phyloP scores from a whole-genome alignment of 768 basidiomycete species.

The Trametes meyenii region DNA sequence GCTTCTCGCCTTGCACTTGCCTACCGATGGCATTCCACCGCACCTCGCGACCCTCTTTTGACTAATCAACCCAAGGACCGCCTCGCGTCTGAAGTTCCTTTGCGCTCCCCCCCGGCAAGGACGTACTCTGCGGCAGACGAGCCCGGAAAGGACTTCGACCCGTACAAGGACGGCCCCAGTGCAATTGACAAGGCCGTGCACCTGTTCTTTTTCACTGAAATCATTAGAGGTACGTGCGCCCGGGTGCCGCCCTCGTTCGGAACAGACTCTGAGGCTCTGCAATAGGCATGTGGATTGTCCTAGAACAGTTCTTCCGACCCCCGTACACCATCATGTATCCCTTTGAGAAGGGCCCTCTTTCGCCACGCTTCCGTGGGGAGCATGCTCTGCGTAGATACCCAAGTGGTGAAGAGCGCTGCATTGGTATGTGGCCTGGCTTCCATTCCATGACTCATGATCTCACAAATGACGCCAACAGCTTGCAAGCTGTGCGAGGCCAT shows the following conservation, averaged over 20 bases:
- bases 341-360: slow-evolving; percentile 97
- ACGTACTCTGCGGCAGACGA: slow-evolving; percentile 43
- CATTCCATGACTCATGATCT: slow-evolving; percentile 3
- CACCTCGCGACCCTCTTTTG: slow-evolving; percentile 30
- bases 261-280: slow-evolving; percentile 20
- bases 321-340: slow-evolving; percentile 99
- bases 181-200: slow-evolving; percentile 96
- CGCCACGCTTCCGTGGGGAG: slow-evolving; percentile 97
- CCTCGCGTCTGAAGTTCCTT: not conserved
- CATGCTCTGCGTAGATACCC: slow-evolving; percentile 97
- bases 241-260: not conserved
- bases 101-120: slow-evolving; percentile 17
- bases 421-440: slow-evolving; percentile 61
- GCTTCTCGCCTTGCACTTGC: slow-evolving; percentile 41
- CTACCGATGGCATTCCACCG: slow-evolving; percentile 55
- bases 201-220: slow-evolving; percentile 98
- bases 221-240: slow-evolving; percentile 76
- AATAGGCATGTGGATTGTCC: slow-evolving; percentile 96
- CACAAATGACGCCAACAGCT: slow-evolving; percentile 50
- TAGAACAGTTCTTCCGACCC: slow-evolving; percentile 89
- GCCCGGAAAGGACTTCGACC: slow-evolving; percentile 58
- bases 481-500: slow-evolving; percentile 99
- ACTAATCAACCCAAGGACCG: slow-evolving; percentile 29
- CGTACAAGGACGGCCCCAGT: slow-evolving; percentile 79
- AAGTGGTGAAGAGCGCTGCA: slow-evolving; percentile 97